phyloP scores from a whole-genome alignment of 306 rosid species.

The Purshia tridentata region DNA sequence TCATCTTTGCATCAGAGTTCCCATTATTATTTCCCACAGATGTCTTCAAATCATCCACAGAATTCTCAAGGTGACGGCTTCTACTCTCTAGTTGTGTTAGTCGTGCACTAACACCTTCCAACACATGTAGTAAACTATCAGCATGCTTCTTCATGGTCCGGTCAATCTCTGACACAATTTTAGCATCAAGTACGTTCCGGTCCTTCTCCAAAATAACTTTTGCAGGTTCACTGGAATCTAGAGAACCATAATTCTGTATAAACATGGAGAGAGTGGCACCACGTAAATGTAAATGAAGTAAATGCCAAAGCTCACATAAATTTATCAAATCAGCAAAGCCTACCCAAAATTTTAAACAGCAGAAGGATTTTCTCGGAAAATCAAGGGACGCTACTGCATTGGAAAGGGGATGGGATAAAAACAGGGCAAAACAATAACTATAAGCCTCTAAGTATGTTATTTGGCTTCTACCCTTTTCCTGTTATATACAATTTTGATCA shows the following conservation, averaged over 20 bases:
- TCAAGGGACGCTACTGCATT: background rate
- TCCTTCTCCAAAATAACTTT: conserved; percentile 57
- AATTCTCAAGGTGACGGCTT: conserved; percentile 66
- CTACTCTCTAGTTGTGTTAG: conserved; percentile 77
- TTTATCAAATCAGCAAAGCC: background rate
- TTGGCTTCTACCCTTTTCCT: background rate
- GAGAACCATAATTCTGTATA: conserved; percentile 62
- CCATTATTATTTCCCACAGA: conserved; percentile 77
- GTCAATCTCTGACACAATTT: conserved; percentile 72
- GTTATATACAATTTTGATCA: background rate
- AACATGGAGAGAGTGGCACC: conserved; percentile 17
- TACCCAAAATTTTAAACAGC: background rate
- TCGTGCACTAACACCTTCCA: conserved; percentile 82
- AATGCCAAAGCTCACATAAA: background rate
- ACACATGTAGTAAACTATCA: conserved; percentile 63
- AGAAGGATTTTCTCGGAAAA: background rate
- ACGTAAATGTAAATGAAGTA: conserved; percentile 13
- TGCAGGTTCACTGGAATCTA: conserved; percentile 68
- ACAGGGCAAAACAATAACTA: background rate
- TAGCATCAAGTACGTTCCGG: conserved; percentile 39
- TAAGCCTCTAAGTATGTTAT: background rate
- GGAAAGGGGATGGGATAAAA: background rate
- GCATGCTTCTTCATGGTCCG: conserved; percentile 64
- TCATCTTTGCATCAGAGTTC: conserved; percentile 73
- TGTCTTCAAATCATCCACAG: conserved; percentile 74